These are phyloP conservation scores for Adansonia rubrostipa DNA, from an alignment of 441 rosid genomes.

Conservation along the genomic window DNA sequence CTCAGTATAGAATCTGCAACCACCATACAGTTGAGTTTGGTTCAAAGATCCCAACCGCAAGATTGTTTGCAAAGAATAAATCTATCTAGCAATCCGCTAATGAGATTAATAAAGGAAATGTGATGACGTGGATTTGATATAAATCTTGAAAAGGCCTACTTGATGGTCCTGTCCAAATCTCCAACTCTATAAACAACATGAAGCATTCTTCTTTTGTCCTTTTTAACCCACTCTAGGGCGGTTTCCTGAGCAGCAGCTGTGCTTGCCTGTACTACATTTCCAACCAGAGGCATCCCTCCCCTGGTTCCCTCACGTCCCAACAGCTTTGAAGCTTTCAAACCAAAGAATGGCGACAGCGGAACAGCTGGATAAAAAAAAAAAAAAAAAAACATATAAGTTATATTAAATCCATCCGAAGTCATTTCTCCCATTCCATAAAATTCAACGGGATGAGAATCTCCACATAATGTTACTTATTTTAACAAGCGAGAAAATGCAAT, in stretches of 20 bases:
- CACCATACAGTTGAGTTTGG: slow-evolving; percentile 12
- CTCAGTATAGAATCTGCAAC: slow-evolving; percentile 65
- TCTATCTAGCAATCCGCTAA: neutral
- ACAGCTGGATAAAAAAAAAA: slow-evolving; percentile 44
- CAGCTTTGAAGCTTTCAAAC: slow-evolving; percentile 49
- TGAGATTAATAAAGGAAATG: neutral
- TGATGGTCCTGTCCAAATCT: slow-evolving; percentile 87
- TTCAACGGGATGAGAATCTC: neutral
- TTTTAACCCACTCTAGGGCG: slow-evolving; percentile 71
- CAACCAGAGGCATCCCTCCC: slow-evolving; percentile 52
- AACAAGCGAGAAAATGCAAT: neutral
- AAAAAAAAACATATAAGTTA: neutral
- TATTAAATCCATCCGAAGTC: slow-evolving; percentile 19
- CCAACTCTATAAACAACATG: slow-evolving; percentile 98
- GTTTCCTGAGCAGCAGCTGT: slow-evolving; percentile 63
- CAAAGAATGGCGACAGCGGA: slow-evolving; percentile 53
- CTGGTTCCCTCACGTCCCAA: slow-evolving; percentile 51
- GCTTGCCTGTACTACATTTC: slow-evolving; percentile 70
- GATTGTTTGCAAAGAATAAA: neutral
- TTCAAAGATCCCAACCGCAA: slow-evolving; percentile 5
- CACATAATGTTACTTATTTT: neutral
- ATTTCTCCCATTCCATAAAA: neutral
- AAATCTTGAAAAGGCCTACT: slow-evolving; percentile 42
- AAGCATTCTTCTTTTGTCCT: slow-evolving; percentile 86
- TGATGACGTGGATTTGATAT: neutral